These are phyloP conservation scores for Exutisphaerella laricina DNA, from an alignment of 2,329 filamentous ascomycete species.

Conservation along the genomic window DNA sequence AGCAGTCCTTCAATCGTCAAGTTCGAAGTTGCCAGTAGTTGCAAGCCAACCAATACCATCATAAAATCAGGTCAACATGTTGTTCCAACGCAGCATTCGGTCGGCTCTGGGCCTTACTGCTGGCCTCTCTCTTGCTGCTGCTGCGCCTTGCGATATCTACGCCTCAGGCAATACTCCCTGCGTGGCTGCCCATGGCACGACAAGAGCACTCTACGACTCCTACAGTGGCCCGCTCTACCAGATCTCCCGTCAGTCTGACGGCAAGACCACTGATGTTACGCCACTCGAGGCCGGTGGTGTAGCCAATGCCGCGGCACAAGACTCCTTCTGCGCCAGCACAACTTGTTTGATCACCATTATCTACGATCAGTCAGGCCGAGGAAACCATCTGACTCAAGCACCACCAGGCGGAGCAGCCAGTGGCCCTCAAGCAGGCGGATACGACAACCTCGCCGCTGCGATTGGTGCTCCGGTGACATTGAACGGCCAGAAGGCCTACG, in stretches of 20 bases:
- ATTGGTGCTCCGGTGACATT: conserved; percentile 57
- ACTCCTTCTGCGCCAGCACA: conserved; percentile 52
- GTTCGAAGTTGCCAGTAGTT: not conserved
- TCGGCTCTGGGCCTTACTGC: conserved; percentile 15
- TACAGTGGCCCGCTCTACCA: conserved; percentile 55
- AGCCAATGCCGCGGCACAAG: conserved; percentile 55
- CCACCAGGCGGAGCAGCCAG: conserved; percentile 49
- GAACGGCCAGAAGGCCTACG: conserved; percentile 55
- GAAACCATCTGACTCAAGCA: conserved; percentile 59
- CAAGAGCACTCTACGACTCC: conserved; percentile 54
- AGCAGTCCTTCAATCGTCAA: not conserved
- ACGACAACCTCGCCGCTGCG: conserved; percentile 56
- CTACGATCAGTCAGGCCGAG: conserved; percentile 59
- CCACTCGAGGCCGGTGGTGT: conserved; percentile 56
- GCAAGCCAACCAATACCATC: not conserved
- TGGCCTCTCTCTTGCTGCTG: conserved; percentile 27
- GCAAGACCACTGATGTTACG: conserved; percentile 43
- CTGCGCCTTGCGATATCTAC: conserved; percentile 60
- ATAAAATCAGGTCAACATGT: conserved; percentile 9
- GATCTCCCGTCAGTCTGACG: conserved; percentile 52
- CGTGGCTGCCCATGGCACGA: conserved; percentile 60
- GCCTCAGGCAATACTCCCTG: conserved; percentile 55
- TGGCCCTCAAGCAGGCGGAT: conserved; percentile 53
- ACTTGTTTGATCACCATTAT: conserved; percentile 58
- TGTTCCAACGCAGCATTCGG: conserved; percentile 9